Conservation (phyloP, 306 rosid species). For the Dalbergia cochinchinensis region DNA sequence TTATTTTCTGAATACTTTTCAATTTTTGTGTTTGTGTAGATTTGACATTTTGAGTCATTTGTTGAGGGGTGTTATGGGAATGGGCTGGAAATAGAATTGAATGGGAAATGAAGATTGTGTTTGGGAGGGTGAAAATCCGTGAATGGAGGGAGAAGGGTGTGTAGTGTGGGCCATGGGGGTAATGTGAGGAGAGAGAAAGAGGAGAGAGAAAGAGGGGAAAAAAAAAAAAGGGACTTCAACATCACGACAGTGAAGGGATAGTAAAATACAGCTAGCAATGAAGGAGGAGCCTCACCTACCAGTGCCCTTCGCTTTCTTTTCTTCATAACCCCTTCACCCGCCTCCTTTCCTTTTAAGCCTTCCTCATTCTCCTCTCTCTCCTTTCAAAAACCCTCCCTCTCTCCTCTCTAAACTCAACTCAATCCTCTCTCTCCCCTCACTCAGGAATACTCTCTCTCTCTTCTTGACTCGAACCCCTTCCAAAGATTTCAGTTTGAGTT, state of each 20-base stretch:
- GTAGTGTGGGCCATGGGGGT: conserved; percentile 64
- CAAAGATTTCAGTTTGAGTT: conserved; percentile 2
- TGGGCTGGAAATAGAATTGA: not conserved
- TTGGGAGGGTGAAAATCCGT: conserved; percentile 57
- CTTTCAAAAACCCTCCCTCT: conserved; percentile 55
- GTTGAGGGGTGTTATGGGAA: not conserved
- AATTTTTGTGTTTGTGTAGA: too few relatives aligned
- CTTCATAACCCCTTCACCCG: conserved; percentile 39
- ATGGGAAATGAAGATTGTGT: not conserved
- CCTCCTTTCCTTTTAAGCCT: conserved; percentile 58
- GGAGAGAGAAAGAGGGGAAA: conserved; percentile 9
- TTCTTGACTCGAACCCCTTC: not conserved
- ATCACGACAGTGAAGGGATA: conserved; percentile 67
- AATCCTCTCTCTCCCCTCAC: not conserved
- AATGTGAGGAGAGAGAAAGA: conserved; percentile 51
- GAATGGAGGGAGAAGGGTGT: conserved; percentile 45
- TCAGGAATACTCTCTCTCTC: not conserved
- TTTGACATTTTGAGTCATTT: too few relatives aligned
- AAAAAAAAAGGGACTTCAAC: conserved; percentile 61
- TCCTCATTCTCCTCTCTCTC: conserved; percentile 54
- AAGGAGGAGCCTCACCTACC: conserved; percentile 85
- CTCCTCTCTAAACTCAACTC: not conserved
- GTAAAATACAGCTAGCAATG: conserved; percentile 99
- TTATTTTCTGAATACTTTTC: too few relatives aligned
- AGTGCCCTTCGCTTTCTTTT: conserved; percentile 51